These are phyloP conservation scores for Serendipita indica DNA, from an alignment of 768 basidiomycete species.

Conservation along the genomic window DNA sequence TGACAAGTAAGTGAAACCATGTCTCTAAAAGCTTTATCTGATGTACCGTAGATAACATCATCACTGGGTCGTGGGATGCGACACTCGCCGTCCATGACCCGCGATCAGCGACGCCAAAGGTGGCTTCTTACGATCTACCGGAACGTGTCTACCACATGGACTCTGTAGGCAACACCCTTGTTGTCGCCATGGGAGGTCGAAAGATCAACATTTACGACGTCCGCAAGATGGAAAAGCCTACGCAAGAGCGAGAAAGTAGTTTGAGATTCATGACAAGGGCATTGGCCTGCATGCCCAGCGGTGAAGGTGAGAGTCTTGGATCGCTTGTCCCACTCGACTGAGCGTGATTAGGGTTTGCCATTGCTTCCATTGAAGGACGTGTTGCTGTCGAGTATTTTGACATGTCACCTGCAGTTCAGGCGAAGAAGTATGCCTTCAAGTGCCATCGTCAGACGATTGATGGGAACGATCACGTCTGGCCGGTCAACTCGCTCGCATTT, in stretches of 20 bases:
- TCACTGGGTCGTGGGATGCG: conserved; percentile 88
- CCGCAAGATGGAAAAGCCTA: conserved; percentile 56
- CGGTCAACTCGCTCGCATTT: conserved; percentile 89
- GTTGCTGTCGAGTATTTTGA: conserved; percentile 98
- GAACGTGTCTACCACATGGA: conserved; percentile 81
- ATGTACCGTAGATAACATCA: conserved; percentile 39
- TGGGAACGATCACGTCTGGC: conserved; percentile 91
- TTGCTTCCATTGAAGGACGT: conserved; percentile 84
- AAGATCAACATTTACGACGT: conserved; percentile 83
- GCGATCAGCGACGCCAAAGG: conserved; percentile 40
- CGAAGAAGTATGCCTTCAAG: conserved; percentile 92
- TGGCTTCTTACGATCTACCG: conserved; percentile 50
- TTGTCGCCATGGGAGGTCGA: conserved; percentile 86
- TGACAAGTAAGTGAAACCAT: conserved; percentile 37
- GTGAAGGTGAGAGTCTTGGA: conserved; percentile 45
- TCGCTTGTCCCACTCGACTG: neutral
- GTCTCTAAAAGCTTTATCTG: neutral
- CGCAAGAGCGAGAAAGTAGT: conserved; percentile 78
- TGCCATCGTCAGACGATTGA: conserved; percentile 85
- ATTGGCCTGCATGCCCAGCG: conserved; percentile 83
- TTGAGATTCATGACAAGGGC: conserved; percentile 90
- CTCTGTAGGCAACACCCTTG: conserved; percentile 59
- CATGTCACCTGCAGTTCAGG: conserved; percentile 57
- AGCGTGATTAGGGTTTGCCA: conserved; percentile 91
- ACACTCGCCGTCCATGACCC: conserved; percentile 82